phyloP scores from a whole-genome alignment of 2,329 filamentous ascomycete genomes.

The Niveomyces coronatus region DNA sequence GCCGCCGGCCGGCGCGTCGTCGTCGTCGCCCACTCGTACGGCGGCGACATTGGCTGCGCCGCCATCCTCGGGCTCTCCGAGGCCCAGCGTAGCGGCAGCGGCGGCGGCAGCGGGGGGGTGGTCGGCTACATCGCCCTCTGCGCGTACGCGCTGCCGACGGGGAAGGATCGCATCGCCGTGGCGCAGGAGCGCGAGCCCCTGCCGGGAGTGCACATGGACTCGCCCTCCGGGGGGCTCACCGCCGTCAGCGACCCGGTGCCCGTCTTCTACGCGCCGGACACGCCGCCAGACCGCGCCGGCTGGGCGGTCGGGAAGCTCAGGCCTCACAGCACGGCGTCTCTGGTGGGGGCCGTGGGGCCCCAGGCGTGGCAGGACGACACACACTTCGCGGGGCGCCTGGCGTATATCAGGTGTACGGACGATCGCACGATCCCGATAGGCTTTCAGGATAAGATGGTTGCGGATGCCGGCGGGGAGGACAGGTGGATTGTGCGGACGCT shows the following conservation, averaged over 20 bases:
- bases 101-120: neutral
- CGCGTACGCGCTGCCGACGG: neutral
- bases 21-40: constrained; percentile 32
- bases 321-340: constrained; percentile 2
- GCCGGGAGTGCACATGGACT: neutral
- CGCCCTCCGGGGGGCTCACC: neutral
- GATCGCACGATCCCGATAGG: neutral
- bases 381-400: neutral
- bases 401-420: constrained; percentile 1
- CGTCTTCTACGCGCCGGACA: constrained; percentile 1
- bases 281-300: neutral
- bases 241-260: neutral
- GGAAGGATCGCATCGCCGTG: constrained; percentile 1
- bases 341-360: neutral
- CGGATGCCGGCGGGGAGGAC: neutral
- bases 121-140: neutral
- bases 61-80: neutral
- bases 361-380: constrained; percentile 6
- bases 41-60: constrained; percentile 25
- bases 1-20: constrained; percentile 29
- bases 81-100: neutral
- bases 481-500: constrained; percentile 1
- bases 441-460: neutral
- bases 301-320: neutral
- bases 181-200: neutral